These are phyloP conservation scores for Candida sojae DNA, from an alignment of 1,139 yeast species.

Conservation along the genomic window DNA sequence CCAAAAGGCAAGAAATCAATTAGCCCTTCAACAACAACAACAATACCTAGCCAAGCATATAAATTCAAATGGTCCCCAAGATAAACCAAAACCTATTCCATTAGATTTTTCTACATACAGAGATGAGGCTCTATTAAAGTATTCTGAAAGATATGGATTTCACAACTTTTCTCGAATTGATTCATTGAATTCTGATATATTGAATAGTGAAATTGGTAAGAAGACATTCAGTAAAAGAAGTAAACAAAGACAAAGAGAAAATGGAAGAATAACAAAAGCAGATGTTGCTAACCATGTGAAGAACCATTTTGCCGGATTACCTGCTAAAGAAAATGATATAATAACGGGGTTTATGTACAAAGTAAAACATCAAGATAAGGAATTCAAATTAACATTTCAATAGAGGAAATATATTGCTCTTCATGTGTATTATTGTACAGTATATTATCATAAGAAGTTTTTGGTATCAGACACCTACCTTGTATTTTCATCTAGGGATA, in stretches of 20 bases:
- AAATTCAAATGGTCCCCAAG: conserved; percentile 65
- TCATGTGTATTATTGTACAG: background rate
- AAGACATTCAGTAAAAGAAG: conserved; percentile 50
- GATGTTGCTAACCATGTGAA: conserved; percentile 59
- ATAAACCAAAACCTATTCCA: conserved; percentile 48
- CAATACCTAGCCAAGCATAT: conserved; percentile 60
- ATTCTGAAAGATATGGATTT: conserved; percentile 53
- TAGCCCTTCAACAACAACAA: conserved; percentile 62
- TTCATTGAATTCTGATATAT: conserved; percentile 59
- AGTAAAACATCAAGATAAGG: conserved; percentile 63
- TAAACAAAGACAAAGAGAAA: conserved; percentile 17
- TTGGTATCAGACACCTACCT: too few relatives aligned
- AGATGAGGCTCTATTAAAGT: conserved; percentile 55
- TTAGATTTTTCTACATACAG: conserved; percentile 63
- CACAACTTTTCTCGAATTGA: conserved; percentile 48
- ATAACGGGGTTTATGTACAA: conserved; percentile 78
- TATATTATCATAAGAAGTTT: background rate
- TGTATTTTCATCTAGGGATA: too few relatives aligned
- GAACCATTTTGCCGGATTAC: conserved; percentile 61
- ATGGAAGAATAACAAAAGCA: conserved; percentile 46
- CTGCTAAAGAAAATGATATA: conserved; percentile 75
- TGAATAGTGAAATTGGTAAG: conserved; percentile 65
- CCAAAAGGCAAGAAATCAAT: conserved; percentile 55
- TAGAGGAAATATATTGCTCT: background rate
- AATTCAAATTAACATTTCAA: conserved; percentile 40